These are phyloP conservation scores for Plasmodiophora brassicae DNA, from an alignment of 208 protist species.

Conservation along the genomic window DNA sequence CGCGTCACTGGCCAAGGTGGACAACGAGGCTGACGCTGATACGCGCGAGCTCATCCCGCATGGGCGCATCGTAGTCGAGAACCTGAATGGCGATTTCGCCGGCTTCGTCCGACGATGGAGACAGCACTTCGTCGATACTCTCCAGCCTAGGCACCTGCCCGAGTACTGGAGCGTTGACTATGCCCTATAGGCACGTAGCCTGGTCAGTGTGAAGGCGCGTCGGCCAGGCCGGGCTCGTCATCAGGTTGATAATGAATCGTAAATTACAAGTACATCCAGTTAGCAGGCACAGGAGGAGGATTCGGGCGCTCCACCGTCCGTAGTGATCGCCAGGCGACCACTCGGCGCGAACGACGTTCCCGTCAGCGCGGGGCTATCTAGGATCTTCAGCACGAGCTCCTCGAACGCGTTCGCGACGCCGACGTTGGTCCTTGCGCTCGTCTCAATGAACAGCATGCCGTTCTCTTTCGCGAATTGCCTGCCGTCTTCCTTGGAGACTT, in stretches of 20 bases:
- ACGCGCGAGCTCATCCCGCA: neutral
- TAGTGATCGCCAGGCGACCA: too few relatives aligned
- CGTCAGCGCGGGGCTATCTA: neutral
- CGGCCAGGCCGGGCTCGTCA: too few relatives aligned
- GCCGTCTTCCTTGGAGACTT: slow-evolving; percentile 34
- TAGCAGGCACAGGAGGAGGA: too few relatives aligned
- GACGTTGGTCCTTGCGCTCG: slow-evolving; percentile 36
- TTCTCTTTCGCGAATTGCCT: slow-evolving; percentile 18
- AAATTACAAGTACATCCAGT: too few relatives aligned
- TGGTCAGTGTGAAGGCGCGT: too few relatives aligned
- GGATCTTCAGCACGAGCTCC: slow-evolving; percentile 23
- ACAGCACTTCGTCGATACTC: neutral
- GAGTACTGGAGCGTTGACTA: slow-evolving; percentile 17
- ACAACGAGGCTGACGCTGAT: neutral
- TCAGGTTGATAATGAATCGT: too few relatives aligned
- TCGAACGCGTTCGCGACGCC: slow-evolving; percentile 40
- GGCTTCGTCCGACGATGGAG: neutral
- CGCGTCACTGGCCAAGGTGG: neutral
- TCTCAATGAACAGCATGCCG: slow-evolving; percentile 46
- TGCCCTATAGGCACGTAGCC: too few relatives aligned
- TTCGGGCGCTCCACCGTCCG: too few relatives aligned
- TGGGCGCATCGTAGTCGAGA: neutral
- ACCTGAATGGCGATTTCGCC: neutral
- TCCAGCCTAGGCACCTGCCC: neutral
- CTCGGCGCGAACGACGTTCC: too few relatives aligned